Conservation (phyloP, 352 stramenopile species). For the Phytopythium ostracodes region DNA sequence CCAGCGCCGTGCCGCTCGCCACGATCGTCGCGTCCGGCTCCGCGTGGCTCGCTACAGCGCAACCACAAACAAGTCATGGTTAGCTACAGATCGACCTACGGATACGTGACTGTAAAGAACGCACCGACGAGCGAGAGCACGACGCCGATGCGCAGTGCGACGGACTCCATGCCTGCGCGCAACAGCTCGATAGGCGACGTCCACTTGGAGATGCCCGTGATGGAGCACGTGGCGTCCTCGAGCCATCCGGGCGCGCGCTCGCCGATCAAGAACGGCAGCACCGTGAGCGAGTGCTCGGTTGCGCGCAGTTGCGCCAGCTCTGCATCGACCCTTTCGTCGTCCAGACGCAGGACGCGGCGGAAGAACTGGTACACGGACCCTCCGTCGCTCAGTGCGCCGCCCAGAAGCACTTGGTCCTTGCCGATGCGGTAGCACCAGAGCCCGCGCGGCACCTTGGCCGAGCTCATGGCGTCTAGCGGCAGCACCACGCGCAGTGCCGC, state of each 20-base stretch:
- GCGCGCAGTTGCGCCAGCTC: constrained; percentile 35
- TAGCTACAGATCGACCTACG: constrained; percentile 5
- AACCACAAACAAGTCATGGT: constrained; percentile 4
- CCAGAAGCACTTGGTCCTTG: constrained; percentile 81
- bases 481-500: constrained; percentile 91
- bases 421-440: constrained; percentile 95
- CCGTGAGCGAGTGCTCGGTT: constrained; percentile 64
- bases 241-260: constrained; percentile 93
- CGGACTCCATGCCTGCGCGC: constrained; percentile 87
- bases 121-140: constrained; percentile 82
- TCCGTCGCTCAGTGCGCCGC: constrained; percentile 95
- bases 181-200: constrained; percentile 88
- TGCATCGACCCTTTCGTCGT: constrained; percentile 35
- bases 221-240: constrained; percentile 85
- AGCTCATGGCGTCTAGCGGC: constrained; percentile 32
- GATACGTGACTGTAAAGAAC: background rate
- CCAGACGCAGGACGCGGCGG: constrained; percentile 60
- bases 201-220: constrained; percentile 90
- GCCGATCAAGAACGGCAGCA: constrained; percentile 92
- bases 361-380: constrained; percentile 94
- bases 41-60: constrained; percentile 13
- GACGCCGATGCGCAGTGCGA: constrained; percentile 86
- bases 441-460: constrained; percentile 77
- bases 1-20: constrained; percentile 78
- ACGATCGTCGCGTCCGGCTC: constrained; percentile 53